A percentile compares a stretch with the other conserved stretches of the same genome.
phyloP scores from a whole-genome alignment of 106 monocot genomes.

The Dioscorea alata region DNA sequence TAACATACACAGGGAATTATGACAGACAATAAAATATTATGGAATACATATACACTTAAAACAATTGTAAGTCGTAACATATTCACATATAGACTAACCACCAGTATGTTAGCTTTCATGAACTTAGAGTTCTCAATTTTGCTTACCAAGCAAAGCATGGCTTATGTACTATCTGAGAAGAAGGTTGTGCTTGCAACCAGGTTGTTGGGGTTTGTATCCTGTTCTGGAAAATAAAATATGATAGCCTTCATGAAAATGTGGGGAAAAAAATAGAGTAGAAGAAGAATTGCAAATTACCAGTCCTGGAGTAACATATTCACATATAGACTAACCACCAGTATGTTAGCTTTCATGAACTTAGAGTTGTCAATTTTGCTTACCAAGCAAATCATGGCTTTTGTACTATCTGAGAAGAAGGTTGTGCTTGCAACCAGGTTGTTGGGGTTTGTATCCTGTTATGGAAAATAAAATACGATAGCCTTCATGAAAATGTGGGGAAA shows the following conservation, averaged over 20 bases:
- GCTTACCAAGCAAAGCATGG: constrained; percentile 88
- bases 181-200: constrained; percentile 86
- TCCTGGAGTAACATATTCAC: no score
- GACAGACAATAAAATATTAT: no score
- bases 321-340: no score
- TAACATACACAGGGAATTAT: no score
- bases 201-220: constrained; percentile 96
- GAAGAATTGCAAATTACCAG: constrained; percentile 45
- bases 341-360: no score
- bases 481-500: constrained; percentile 4
- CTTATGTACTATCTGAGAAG: constrained; percentile 66
- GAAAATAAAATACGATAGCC: constrained; percentile 3
- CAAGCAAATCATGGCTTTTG: no score
- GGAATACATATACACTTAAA: no score
- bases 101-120: no score
- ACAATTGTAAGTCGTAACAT: no score
- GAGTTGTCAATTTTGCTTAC: no score
- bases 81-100: no score
- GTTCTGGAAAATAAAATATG: constrained; percentile 14
- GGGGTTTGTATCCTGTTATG: constrained; percentile 76
- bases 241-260: neutral
- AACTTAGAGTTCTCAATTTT: neutral
- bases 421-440: constrained; percentile 91
- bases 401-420: no score
- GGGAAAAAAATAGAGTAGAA: neutral